Percentiles rank a stretch among this genome's conserved stretches.
Evolutionary conservation across 2,329 filamentous ascomycete genomes (phyloP).

Genomic region (Trichoderma oligosporum): DNA sequence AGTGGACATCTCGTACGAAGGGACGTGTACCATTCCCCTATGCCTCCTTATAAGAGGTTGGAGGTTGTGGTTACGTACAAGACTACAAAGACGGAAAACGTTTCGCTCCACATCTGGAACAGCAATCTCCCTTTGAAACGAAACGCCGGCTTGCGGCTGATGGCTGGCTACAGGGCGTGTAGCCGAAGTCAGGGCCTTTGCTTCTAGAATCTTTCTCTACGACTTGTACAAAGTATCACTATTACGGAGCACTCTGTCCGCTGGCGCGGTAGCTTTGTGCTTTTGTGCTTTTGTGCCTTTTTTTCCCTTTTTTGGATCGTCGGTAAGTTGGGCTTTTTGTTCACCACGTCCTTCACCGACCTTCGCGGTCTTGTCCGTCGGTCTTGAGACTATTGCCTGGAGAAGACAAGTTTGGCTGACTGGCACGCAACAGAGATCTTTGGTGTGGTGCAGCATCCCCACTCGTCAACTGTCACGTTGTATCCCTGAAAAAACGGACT

Average conservation of each 20-base stretch:
- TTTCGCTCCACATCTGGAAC: background rate
- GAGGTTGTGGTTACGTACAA: background rate
- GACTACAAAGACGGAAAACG: conserved; percentile 1
- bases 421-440: background rate
- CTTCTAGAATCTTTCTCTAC: conserved; percentile 19
- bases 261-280: background rate
- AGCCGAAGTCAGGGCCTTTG: background rate
- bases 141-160: conserved; percentile 23
- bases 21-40: too few species aligned
- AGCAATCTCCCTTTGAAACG: conserved; percentile 15
- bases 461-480: background rate
- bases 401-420: too few species aligned
- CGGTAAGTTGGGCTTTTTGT: background rate
- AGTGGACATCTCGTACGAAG: background rate
- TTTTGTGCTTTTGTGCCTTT: too few species aligned
- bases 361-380: too few species aligned
- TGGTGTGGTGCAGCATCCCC: background rate
- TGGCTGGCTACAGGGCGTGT: conserved; percentile 6
- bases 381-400: too few species aligned
- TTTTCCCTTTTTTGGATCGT: background rate
- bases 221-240: too few species aligned
- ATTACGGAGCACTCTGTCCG: background rate
- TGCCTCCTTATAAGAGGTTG: background rate
- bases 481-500: background rate
- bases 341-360: background rate